phyloP scores from a whole-genome alignment of 2,329 filamentous ascomycete species.

The Aspergillus sp. region DNA sequence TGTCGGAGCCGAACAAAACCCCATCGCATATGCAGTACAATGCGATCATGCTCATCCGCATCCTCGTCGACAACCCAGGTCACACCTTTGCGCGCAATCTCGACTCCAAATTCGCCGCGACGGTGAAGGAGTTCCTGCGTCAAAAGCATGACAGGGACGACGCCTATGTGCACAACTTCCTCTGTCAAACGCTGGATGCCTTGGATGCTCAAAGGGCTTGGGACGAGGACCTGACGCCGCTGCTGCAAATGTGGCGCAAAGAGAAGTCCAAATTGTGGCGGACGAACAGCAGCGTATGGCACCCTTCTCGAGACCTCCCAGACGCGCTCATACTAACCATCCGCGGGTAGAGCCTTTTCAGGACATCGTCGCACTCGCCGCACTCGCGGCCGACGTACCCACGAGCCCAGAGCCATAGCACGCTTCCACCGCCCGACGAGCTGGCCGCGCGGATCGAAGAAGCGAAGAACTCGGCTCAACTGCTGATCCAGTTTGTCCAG shows the following conservation, averaged over 20 bases:
- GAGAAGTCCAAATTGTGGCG: slow-evolving; percentile 69
- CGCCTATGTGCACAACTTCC: slow-evolving; percentile 74
- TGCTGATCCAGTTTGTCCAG: slow-evolving; percentile 87
- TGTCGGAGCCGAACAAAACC: slow-evolving; percentile 61
- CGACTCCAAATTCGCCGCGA: slow-evolving; percentile 77
- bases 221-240: slow-evolving; percentile 68
- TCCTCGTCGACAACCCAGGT: slow-evolving; percentile 88
- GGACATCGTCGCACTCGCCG: slow-evolving; percentile 26
- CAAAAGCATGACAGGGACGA: slow-evolving; percentile 70
- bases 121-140: slow-evolving; percentile 71
- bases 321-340: too few relatives aligned
- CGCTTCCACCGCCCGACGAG: slow-evolving; percentile 67
- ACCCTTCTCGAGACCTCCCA: background rate
- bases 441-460: slow-evolving; percentile 83
- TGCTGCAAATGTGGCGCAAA: slow-evolving; percentile 85
- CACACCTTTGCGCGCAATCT: slow-evolving; percentile 86
- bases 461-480: slow-evolving; percentile 82
- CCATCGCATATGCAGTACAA: slow-evolving; percentile 84
- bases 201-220: slow-evolving; percentile 69
- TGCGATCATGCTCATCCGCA: slow-evolving; percentile 90
- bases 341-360: slow-evolving; percentile 1
- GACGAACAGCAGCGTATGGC: slow-evolving; percentile 10
- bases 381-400: slow-evolving; percentile 17
- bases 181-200: slow-evolving; percentile 80
- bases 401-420: slow-evolving; percentile 44